A percentile compares a stretch with the other conserved stretches of the same genome.
Conservation (phyloP, 2,329 filamentous ascomycete genomes). For the Colletotrichum godetiae region DNA sequence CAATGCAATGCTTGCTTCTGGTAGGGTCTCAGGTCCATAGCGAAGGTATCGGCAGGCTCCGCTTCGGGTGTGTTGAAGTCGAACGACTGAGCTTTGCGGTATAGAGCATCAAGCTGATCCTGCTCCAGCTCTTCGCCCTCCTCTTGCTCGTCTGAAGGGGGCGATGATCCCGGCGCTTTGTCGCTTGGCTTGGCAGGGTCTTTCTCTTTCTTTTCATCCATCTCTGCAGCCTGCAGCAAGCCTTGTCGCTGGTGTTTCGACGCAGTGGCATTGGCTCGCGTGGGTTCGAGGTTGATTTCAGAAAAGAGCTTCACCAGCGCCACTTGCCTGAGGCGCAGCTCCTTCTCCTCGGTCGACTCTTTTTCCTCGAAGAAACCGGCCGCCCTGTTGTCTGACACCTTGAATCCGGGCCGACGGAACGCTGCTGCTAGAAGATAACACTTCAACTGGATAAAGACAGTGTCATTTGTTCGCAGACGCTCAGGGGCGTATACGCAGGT, state of each 20-base stretch:
- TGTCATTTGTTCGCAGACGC: slow-evolving; percentile 87
- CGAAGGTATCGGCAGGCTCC: slow-evolving; percentile 84
- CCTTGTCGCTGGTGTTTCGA: slow-evolving; percentile 85
- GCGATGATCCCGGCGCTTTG: slow-evolving; percentile 56
- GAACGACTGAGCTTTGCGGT: slow-evolving; percentile 96
- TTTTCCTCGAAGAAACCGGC: slow-evolving; percentile 84
- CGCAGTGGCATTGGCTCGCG: slow-evolving; percentile 77
- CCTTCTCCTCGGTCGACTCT: slow-evolving; percentile 87
- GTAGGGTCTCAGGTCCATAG: slow-evolving; percentile 87
- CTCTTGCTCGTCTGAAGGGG: slow-evolving; percentile 77
- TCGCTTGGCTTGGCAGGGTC: slow-evolving; percentile 54
- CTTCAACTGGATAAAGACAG: slow-evolving; percentile 87
- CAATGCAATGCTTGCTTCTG: slow-evolving; percentile 96
- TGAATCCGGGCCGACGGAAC: slow-evolving; percentile 74
- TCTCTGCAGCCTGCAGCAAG: slow-evolving; percentile 87
- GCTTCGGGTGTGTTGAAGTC: slow-evolving; percentile 92
- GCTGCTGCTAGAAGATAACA: slow-evolving; percentile 81
- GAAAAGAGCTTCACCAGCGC: slow-evolving; percentile 89
- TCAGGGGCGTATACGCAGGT: slow-evolving; percentile 92
- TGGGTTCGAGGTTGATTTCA: slow-evolving; percentile 86
- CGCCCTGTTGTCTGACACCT: slow-evolving; percentile 75
- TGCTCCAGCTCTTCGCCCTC: slow-evolving; percentile 94
- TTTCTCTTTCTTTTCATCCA: slow-evolving; percentile 80
- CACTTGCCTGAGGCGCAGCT: slow-evolving; percentile 85
- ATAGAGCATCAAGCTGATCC: slow-evolving; percentile 92